phyloP scores from a whole-genome alignment of 2,329 filamentous ascomycete species.

The Lachnellula suecica region DNA sequence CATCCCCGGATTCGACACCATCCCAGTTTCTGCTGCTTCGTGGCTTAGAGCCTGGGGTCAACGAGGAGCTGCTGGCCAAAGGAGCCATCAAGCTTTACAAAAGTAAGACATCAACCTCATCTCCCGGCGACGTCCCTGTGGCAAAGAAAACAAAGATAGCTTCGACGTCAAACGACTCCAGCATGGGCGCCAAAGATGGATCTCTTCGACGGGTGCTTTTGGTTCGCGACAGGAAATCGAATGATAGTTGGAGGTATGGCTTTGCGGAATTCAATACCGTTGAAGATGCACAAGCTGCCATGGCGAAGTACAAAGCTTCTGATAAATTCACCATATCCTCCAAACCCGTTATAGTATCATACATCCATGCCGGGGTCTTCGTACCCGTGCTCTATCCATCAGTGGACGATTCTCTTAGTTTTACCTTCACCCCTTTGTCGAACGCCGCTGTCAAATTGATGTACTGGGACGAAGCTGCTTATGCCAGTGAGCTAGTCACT shows the following conservation, averaged over 20 bases:
- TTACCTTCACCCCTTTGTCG: slow-evolving; percentile 69
- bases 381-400: slow-evolving; percentile 65
- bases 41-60: slow-evolving; percentile 67
- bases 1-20: slow-evolving; percentile 44
- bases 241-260: slow-evolving; percentile 77
- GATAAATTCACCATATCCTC: slow-evolving; percentile 78
- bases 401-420: slow-evolving; percentile 54
- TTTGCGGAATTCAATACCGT: slow-evolving; percentile 81
- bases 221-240: slow-evolving; percentile 68
- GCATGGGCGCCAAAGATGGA: slow-evolving; percentile 64
- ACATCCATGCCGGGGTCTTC: slow-evolving; percentile 84
- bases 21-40: slow-evolving; percentile 78
- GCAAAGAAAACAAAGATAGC: slow-evolving; percentile 46
- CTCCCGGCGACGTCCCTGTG: slow-evolving; percentile 34
- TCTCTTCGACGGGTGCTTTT: slow-evolving; percentile 77
- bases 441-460: slow-evolving; percentile 67
- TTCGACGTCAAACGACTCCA: slow-evolving; percentile 51
- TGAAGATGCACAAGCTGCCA: slow-evolving; percentile 72
- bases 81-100: slow-evolving; percentile 75
- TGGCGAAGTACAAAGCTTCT: slow-evolving; percentile 69
- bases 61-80: slow-evolving; percentile 69
- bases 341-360: slow-evolving; percentile 67
- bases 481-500: slow-evolving; percentile 63
- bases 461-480: slow-evolving; percentile 76
- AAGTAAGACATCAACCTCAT: slow-evolving; percentile 38